Base-by-base conservation (phyloP, 1,284 basidiomycete genomes). In the Stygiomarasmius scandens region DNA sequence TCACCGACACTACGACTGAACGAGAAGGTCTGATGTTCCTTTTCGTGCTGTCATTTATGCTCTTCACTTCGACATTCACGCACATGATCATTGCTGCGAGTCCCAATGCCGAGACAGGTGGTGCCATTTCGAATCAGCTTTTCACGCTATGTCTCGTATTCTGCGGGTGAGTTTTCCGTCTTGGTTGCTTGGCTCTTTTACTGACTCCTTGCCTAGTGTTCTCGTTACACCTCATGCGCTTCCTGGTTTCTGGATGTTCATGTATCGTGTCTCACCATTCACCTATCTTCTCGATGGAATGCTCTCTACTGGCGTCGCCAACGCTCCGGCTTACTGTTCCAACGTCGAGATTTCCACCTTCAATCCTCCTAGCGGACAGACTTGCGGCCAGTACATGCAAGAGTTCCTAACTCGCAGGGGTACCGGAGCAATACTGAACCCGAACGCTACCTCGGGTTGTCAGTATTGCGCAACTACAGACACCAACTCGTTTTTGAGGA, bases 251-350 rank as follows among this genome's bases (percentile, higher is more conserved):
- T 49, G 48, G 47, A 25, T 22, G 14, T 48, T 51, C 49, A 56
- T 56, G 82, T 86, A 93, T 72, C 81, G 79, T 50, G 71, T 90
- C 9, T 90, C 88, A 2, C 92, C 92, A 0, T 92, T 86, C 72
- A 90, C 88, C 8, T 88, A 87, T 64, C 74, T 87, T 34, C 77
- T 84, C 51, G 73, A 74, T 47, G 76, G 69, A 10, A 52, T 78
- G 27, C 53, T 78, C 2, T 72, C 41, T 70, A 75, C 19, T 56
- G 63, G 32, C 58, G 69, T 56, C 55, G 65, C 24, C 67, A 56
- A 63, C 19, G 51, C 55, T 8, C n/a, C 51, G 2, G 63, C 77
- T 22, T 63, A 61, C 14, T 79, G 77, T 55, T 71, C 75, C 0
- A 44, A 64, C 19, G 71, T 72, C 24, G 77, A 79, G 58, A 59